phyloP scores from a whole-genome alignment of 208 protist species.

The Acanthamoeba triangularis region DNA sequence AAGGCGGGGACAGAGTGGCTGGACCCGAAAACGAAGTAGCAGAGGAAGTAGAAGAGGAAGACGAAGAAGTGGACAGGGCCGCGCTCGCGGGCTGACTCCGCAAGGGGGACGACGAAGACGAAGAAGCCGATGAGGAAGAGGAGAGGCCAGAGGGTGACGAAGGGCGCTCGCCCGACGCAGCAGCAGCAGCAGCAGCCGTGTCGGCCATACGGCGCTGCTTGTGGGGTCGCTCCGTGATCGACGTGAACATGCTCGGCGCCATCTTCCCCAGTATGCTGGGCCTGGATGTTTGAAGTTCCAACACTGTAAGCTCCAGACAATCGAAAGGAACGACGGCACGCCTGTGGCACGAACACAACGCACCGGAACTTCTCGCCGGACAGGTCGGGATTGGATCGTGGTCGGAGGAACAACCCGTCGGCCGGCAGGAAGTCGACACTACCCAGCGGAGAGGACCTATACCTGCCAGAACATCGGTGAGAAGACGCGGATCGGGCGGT shows the following conservation, averaged over 20 bases:
- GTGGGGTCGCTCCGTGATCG: constrained; percentile 23
- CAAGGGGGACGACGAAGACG: neutral
- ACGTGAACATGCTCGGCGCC: neutral
- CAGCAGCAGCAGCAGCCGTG: neutral
- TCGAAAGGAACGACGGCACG: neutral
- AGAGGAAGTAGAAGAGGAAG: neutral
- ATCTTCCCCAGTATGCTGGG: constrained; percentile 4
- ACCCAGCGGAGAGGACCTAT: neutral
- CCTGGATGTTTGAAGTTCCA: neutral
- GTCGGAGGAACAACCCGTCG: neutral
- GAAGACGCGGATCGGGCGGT: neutral
- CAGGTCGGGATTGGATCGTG: neutral
- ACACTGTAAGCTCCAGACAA: no score
- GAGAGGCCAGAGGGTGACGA: neutral
- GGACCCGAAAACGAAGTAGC: neutral
- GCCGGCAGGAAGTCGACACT: constrained; percentile 3
- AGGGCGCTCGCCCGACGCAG: neutral
- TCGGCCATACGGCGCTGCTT: neutral
- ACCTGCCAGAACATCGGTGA: neutral
- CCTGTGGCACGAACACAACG: neutral
- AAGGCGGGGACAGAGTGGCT: neutral
- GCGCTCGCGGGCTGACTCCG: neutral
- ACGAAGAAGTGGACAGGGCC: neutral
- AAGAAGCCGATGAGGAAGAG: neutral
- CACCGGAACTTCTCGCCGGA: neutral